Evolutionary conservation across 2,329 filamentous ascomycete genomes (phyloP).

Genomic region (Coleophoma cylindrospora): DNA sequence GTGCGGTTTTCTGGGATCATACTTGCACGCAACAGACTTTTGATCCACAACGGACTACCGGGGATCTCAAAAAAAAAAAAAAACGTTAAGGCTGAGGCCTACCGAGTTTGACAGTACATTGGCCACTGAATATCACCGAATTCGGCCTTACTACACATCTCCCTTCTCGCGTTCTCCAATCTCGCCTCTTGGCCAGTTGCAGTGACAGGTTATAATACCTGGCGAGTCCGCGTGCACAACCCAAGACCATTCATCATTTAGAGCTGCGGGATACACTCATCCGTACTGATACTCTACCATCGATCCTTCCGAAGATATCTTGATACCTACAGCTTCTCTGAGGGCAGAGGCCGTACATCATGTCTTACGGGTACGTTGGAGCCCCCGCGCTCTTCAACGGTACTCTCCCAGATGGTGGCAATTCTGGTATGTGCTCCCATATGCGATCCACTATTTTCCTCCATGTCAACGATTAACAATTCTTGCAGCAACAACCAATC

Average conservation of each 20-base stretch:
- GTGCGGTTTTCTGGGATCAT: too few species aligned
- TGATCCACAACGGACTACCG: too few species aligned
- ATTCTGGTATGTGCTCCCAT: conserved; percentile 11
- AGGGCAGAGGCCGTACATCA: background rate
- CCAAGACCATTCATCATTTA: background rate
- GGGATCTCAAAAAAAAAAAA: too few species aligned
- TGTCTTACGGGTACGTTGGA: conserved; percentile 45
- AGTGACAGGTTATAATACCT: background rate
- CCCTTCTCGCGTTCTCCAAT: background rate
- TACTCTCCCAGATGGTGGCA: conserved; percentile 30
- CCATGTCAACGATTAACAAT: too few species aligned
- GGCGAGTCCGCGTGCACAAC: background rate
- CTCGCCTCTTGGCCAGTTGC: background rate
- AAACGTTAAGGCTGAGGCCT: too few species aligned
- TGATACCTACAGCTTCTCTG: too few species aligned
- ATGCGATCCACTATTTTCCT: too few species aligned
- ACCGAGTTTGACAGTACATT: too few species aligned
- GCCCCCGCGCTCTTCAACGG: conserved; percentile 54
- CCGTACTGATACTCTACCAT: background rate
- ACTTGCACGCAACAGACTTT: too few species aligned
- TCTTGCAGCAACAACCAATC: conserved; percentile 64
- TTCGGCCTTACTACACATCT: too few species aligned
- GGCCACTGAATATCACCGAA: too few species aligned
- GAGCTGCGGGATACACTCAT: background rate
- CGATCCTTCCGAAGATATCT: background rate